A percentile compares a stretch with the other conserved stretches of the same genome.
Evolutionary conservation across 805 yeast species (phyloP).

Genomic region (Yarrowia keelungensis): DNA sequence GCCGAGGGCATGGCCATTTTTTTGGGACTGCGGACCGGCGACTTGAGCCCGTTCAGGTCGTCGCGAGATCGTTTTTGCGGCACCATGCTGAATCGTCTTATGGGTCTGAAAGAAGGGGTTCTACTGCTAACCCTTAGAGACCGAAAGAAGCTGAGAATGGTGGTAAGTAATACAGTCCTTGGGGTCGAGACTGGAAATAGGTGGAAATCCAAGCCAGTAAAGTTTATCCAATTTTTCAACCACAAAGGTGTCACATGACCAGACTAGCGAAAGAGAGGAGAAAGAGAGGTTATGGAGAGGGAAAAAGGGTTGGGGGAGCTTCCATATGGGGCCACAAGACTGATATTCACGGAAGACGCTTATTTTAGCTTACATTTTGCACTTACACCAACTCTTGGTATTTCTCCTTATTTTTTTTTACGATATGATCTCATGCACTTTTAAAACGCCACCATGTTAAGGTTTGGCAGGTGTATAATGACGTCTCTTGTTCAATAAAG

Average conservation of each 20-base stretch:
- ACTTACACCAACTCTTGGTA: too few relatives aligned
- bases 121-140: slow-evolving; percentile 33
- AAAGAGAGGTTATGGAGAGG: neutral
- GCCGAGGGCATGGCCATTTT: slow-evolving; percentile 36
- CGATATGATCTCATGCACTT: too few relatives aligned
- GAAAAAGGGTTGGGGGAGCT: too few relatives aligned
- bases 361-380: neutral
- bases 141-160: slow-evolving; percentile 38
- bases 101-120: slow-evolving; percentile 31
- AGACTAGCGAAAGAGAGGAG: slow-evolving; percentile 11
- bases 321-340: too few relatives aligned
- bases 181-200: slow-evolving; percentile 22
- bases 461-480: neutral
- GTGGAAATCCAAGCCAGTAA: slow-evolving; percentile 13
- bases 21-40: slow-evolving; percentile 35
- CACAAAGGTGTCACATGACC: slow-evolving; percentile 39
- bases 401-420: too few relatives aligned
- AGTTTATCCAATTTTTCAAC: slow-evolving; percentile 36
- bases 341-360: neutral
- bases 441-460: neutral
- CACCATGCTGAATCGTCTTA: slow-evolving; percentile 37
- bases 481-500: too few relatives aligned
- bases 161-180: slow-evolving; percentile 24
- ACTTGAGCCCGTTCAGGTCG: slow-evolving; percentile 33
- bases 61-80: slow-evolving; percentile 36